Evolutionary conservation across 768 basidiomycete species (phyloP).

Genomic region (Pulveroboletus ravenelii): DNA sequence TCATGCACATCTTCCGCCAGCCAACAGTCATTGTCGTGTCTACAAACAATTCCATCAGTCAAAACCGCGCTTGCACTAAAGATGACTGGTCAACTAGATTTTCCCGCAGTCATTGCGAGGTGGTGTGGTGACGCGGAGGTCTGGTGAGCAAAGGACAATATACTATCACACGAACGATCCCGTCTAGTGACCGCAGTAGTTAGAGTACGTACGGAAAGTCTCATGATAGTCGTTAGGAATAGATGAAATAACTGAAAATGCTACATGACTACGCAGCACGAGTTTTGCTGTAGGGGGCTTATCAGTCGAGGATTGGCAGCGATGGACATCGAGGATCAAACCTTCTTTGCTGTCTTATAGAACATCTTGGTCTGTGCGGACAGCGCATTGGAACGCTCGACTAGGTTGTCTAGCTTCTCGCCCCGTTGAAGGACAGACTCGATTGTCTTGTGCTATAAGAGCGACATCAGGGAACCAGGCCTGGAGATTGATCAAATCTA

Average conservation of each 20-base stretch:
- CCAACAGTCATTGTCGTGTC: neutral
- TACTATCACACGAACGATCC: conserved; percentile 5
- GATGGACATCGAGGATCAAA: conserved; percentile 29
- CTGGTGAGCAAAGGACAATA: conserved; percentile 4
- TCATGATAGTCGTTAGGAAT: conserved; percentile 11
- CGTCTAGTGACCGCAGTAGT: conserved; percentile 7
- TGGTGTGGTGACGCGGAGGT: neutral
- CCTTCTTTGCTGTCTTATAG: conserved; percentile 99
- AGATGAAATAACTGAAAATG: conserved; percentile 7
- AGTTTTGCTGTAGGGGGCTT: conserved; percentile 71
- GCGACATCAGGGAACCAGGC: neutral
- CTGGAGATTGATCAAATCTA: neutral
- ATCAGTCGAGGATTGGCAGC: conserved; percentile 8
- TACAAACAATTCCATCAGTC: neutral
- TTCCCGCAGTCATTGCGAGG: neutral
- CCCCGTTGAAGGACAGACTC: conserved; percentile 95
- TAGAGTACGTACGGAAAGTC: conserved; percentile 21
- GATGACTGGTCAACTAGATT: conserved; percentile 1
- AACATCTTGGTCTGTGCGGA: conserved; percentile 96
- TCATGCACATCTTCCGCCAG: neutral
- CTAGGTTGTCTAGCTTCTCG: conserved; percentile 93
- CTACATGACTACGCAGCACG: conserved; percentile 86
- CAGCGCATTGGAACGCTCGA: conserved; percentile 86
- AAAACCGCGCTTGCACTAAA: neutral
- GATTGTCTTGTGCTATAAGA: conserved; percentile 91